Base-by-base conservation (phyloP, 2,329 filamentous ascomycete species). In the Talaromyces pinophilus region DNA sequence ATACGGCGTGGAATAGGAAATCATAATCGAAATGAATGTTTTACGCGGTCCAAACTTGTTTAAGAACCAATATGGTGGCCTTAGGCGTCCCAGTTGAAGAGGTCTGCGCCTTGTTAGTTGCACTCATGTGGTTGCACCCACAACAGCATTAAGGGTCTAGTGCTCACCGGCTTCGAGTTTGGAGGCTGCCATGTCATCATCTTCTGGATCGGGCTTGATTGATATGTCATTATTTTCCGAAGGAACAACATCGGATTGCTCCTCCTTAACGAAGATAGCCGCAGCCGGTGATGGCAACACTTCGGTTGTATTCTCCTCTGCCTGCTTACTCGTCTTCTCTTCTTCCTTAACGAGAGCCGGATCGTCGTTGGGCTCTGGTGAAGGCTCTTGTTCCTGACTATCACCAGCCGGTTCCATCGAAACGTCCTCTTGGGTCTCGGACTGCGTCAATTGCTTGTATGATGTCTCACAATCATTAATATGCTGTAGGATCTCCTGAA, bases 401-500 rank as follows among this genome's bases (percentile, higher is more conserved):
- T 63, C 48, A 25, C 19, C 22, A 33, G 25, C 15, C 5, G 6
- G 15, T 46, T n/a, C 19, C 30, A 11, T 28, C 50, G 35, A 63
- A 64, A 59, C 15, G 15, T 50, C 54, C 42, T 42, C 7, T 30
- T 35, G 15, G 25, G 13, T 33, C 19, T 59, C 30, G 17, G 38
- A 17, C 30, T 46, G 22, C 46, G 40, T 35, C 42, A 64, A 17
- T 33, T 38, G 8, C n/a, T 50, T 64, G 25, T 46, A 64, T 15
- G 52, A 64, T 33, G 62, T 19, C 15, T 59, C 62, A 40, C 52
- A 48, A 33, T 59, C 54, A 8, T 25, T 59, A 22, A 64, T 59
- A 35, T 30, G 44, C 30, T 59, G 25, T 22, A 64, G 22, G 15
- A 64, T 25, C 19, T 59, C 40, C 42, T 48, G 40, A 28, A 64